A percentile compares a stretch with the other conserved stretches of the same genome.
Evolutionary conservation across 306 rosid genomes (phyloP).

Genomic region (Myrica gale): DNA sequence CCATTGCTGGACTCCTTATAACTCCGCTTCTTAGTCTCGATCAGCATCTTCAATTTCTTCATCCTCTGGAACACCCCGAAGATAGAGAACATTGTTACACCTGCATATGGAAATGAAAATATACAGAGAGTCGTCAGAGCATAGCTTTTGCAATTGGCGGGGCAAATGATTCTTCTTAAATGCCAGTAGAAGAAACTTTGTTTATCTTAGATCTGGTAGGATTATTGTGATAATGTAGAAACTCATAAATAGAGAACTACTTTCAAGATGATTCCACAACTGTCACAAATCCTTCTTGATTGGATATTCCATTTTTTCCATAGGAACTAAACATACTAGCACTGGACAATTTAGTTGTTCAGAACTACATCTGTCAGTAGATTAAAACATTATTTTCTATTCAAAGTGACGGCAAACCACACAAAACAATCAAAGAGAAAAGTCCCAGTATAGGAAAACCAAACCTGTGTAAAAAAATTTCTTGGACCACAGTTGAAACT

Average conservation of each 20-base stretch:
- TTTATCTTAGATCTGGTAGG: neutral
- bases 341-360: neutral
- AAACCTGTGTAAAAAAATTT: neutral
- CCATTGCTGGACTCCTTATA: slow-evolving; percentile 15
- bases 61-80: slow-evolving; percentile 94
- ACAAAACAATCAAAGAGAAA: too few species aligned
- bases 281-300: neutral
- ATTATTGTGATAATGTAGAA: neutral
- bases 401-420: neutral
- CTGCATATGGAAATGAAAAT: slow-evolving; percentile 38
- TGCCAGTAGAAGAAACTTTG: neutral
- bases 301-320: neutral
- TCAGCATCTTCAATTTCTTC: slow-evolving; percentile 94
- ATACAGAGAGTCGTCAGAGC: neutral
- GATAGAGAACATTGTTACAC: slow-evolving; percentile 94
- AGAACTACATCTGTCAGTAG: neutral
- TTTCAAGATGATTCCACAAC: neutral
- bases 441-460: neutral
- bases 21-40: slow-evolving; percentile 40
- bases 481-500: neutral
- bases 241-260: neutral
- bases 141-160: neutral
- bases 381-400: neutral
- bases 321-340: neutral
- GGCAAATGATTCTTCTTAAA: neutral